Base-by-base conservation (phyloP, 495 filamentous ascomycete species). In the Evernia prunastri region DNA sequence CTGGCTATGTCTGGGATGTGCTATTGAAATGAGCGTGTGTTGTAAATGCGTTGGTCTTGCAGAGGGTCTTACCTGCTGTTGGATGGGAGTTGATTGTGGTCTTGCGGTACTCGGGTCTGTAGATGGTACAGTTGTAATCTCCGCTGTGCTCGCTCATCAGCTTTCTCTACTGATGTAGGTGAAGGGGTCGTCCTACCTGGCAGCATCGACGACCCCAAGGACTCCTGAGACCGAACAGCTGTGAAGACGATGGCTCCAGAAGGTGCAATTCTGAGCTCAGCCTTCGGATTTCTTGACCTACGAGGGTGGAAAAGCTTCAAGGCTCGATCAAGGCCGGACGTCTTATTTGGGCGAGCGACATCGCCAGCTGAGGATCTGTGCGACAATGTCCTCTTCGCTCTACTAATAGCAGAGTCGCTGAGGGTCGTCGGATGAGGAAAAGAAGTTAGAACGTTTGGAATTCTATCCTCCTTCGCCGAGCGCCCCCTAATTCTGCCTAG, bases 221-320 rank as follows among this genome's bases (percentile, higher is more conserved):
- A 59, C 29, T 59, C n/a, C 11, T 39, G 56, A 40, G 56, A 59
- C 35, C 7, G 56, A 1, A 17, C 4, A 15, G n/a, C n/a, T 11
- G n/a, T 40, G 33, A 59, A 59, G 17, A 59, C 56, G 35, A 59
- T 42, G 4, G 56, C 56, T 27, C 56, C 56, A 2, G 56, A 59
- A 40, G 56, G 56, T 25, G 36, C 56, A 40, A 59, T 23, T 23
- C 15, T 42, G 36, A 59, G 39, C 39, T n/a, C 40, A 25, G 36
- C 25, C 7, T 25, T 27, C 12, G 56, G 20, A 4, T 7, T 0
- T 42, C 15, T 59, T 27, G 56, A 59, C 1, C 0, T 27, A 25
- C 56, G 56, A 42, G 36, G 56, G 36, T 31, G 36, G 11, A 59
- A 8, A 27, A 59, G 25, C 35, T 31, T 59, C 23, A 42, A n/a